Conservation (phyloP, 2,329 filamentous ascomycete genomes). For the Neofusicoccum ribis region DNA sequence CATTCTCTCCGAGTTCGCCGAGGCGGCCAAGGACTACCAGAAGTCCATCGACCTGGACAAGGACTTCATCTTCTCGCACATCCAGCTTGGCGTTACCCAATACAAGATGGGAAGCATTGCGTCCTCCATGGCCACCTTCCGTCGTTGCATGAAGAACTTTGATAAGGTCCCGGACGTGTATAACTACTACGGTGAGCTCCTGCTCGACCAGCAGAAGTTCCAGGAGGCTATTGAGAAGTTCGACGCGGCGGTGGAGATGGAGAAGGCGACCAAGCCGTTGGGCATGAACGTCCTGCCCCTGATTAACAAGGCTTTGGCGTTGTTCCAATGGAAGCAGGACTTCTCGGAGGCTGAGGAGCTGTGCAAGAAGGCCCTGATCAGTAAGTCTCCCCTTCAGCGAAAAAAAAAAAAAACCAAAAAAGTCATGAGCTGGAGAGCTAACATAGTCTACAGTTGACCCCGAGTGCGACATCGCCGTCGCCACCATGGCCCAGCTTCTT, state of each 20-base stretch:
- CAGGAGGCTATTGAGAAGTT: slow-evolving; percentile 97
- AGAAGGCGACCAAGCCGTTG: slow-evolving; percentile 89
- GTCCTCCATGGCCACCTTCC: slow-evolving; percentile 97
- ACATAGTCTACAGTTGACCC: slow-evolving; percentile 67
- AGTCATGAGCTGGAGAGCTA: neutral
- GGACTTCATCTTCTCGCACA: slow-evolving; percentile 98
- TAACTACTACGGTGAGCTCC: slow-evolving; percentile 98
- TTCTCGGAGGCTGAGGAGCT: slow-evolving; percentile 92
- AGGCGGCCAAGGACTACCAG: slow-evolving; percentile 97
- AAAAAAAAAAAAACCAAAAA: no score
- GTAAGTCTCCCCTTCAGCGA: slow-evolving; percentile 56
- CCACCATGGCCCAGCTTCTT: slow-evolving; percentile 96
- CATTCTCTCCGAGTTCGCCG: slow-evolving; percentile 89
- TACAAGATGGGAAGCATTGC: slow-evolving; percentile 99
- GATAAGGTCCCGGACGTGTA: slow-evolving; percentile 95
- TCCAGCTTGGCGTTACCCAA: slow-evolving; percentile 97
- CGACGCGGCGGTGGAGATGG: slow-evolving; percentile 97
- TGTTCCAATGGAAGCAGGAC: slow-evolving; percentile 99
- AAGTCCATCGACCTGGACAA: slow-evolving; percentile 97
- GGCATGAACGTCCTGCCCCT: slow-evolving; percentile 96
- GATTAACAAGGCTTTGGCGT: slow-evolving; percentile 95
- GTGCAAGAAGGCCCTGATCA: slow-evolving; percentile 95
- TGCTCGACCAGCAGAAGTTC: slow-evolving; percentile 95
- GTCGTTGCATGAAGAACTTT: slow-evolving; percentile 97
- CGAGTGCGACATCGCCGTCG: slow-evolving; percentile 97